A percentile compares a stretch with the other conserved stretches of the same genome.
Evolutionary conservation across 163 green algal species (phyloP).

Genomic region (Coccomyxa subellipsoidea): DNA sequence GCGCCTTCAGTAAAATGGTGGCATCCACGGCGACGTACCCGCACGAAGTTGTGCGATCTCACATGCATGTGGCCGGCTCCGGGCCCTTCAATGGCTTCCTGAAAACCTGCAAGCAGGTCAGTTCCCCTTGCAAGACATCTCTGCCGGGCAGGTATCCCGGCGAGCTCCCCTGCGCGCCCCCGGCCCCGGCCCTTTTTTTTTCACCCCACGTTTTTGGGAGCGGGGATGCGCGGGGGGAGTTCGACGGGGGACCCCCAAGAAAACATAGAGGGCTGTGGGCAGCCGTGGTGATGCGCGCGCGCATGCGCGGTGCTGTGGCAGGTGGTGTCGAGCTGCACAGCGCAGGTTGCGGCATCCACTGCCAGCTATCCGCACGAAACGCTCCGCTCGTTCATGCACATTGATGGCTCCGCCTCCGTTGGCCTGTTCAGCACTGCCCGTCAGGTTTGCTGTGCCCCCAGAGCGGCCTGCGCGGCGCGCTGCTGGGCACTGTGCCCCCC

Average conservation of each 20-base stretch:
- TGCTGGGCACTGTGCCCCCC: background rate
- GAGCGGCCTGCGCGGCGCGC: background rate
- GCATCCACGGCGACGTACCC: slow-evolving; percentile 95
- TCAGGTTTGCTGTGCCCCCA: slow-evolving; percentile 32
- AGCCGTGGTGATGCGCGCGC: background rate
- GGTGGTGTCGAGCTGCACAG: slow-evolving; percentile 71
- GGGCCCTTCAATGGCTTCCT: slow-evolving; percentile 49
- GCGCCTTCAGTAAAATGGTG: slow-evolving; percentile 89
- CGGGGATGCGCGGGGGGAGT: background rate
- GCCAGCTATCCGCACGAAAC: slow-evolving; percentile 91
- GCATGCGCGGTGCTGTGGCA: slow-evolving; percentile 39
- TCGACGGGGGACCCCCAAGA: background rate
- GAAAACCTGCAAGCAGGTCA: slow-evolving; percentile 41
- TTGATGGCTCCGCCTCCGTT: slow-evolving; percentile 53
- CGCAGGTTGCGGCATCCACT: slow-evolving; percentile 92
- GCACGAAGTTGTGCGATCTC: slow-evolving; percentile 76
- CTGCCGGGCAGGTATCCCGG: background rate
- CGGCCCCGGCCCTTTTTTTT: background rate
- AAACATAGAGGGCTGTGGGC: background rate
- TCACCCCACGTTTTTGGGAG: background rate
- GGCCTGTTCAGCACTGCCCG: background rate
- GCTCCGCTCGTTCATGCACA: slow-evolving; percentile 86
- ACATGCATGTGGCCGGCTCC: slow-evolving; percentile 82
- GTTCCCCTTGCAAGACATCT: background rate
- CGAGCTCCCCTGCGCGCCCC: too few relatives aligned